Evolutionary conservation across 495 filamentous ascomycete genomes (phyloP), one percentile per base, ranked within the genome.

Genomic region (Penicillium malachiteum): DNA sequence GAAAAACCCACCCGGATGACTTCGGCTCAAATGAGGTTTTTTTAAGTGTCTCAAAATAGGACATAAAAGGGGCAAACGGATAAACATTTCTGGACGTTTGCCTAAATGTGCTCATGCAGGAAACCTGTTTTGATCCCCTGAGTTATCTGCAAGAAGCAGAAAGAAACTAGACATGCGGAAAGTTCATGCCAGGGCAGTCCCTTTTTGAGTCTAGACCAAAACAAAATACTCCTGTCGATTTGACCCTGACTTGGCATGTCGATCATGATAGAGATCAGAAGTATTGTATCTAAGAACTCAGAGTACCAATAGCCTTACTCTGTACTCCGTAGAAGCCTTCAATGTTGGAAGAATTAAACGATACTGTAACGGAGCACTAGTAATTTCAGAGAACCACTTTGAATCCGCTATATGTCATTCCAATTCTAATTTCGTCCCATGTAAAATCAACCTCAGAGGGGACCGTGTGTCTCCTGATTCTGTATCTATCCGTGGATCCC

Each of bases 401-500:
- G 2, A 26, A 26, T 26, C 21, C 4, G 21, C 21, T 26, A 26
- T 26, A 26, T 1, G 21, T 26, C 21, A 26, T 2, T 26, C 4
- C 21, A 26, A 26, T 1, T 26, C 21, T 26, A 26, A 26, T 26
- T 26, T 26, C 2, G 21, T 26, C 21, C 21, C 21, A 26, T n/a
- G n/a, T n/a, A n/a, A n/a, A n/a, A n/a, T n/a, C n/a, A 26, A 2
- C 21, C 4, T 26, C 34, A 43, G 10, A 43, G 14, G 18, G 40
- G 40, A 44, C 17, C 26, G 11, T 13, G 34, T 37, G 34, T 37
- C 34, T 37, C 34, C 34, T 37, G 34, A 14, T 14, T 46, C 53
- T 50, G 35, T 26, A 49, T 33, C 7, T 14, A 42, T 43, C 55
- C 49, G 33, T 57, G 42, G 49, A 52, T 43, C 43, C 12, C 5